A percentile compares a stretch with the other conserved stretches of the same genome.
Evolutionary conservation across 2,329 filamentous ascomycete genomes (phyloP).

Genomic region (Scedosporium boydii): DNA sequence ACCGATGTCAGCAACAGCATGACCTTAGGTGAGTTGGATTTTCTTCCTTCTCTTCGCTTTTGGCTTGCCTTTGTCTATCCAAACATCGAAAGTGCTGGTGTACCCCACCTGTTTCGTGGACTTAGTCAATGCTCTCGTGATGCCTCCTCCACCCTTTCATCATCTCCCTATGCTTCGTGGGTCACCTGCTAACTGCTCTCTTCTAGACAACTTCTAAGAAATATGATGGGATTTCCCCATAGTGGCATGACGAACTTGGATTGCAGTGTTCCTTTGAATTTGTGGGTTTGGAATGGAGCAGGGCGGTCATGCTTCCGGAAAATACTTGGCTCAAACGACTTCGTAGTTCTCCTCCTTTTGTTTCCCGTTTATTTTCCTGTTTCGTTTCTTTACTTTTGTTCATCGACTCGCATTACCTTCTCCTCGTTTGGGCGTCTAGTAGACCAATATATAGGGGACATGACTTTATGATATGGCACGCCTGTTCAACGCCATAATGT

Average conservation of each 20-base stretch:
- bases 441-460: conserved; percentile 6
- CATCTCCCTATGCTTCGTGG: background rate
- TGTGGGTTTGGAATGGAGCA: conserved; percentile 1
- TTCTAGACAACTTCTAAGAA: background rate
- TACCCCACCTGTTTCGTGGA: too few species aligned
- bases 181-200: background rate
- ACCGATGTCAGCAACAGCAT: conserved; percentile 72
- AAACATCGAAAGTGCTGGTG: too few species aligned
- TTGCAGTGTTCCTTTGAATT: conserved; percentile 3
- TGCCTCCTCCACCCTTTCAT: background rate
- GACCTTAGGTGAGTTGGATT: conserved; percentile 49
- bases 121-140: too few species aligned
- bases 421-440: conserved; percentile 8
- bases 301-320: background rate
- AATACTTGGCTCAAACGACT: background rate
- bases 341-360: background rate
- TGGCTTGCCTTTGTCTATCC: background rate
- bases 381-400: background rate
- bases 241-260: conserved; percentile 10
- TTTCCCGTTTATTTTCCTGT: background rate
- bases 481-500: background rate
- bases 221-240: conserved; percentile 3
- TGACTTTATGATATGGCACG: conserved; percentile 9
- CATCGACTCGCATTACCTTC: background rate
- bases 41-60: background rate